Evolutionary conservation across 495 filamentous ascomycete species (phyloP), one percentile per base, ranked within the genome.

Genomic region (Aspergillus egyptiacus): DNA sequence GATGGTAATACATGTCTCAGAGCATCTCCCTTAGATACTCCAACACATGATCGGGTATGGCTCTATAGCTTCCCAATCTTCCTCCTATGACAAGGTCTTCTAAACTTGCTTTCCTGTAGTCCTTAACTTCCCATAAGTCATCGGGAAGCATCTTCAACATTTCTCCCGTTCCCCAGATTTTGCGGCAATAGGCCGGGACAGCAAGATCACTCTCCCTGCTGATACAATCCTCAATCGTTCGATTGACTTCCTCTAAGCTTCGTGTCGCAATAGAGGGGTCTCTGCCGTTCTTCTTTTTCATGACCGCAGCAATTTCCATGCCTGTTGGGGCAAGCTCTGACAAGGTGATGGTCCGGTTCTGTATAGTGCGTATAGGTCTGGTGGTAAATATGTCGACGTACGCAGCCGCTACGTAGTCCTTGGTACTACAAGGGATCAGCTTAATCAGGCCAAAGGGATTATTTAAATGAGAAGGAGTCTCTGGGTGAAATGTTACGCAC

Each of bases 141-240:
- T 35, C 13, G 18, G n/a, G 23, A 48, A 59, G 22, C 37, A 50
- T 36, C 20, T 37, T 32, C n/a, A 17, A 14, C 32, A 32, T n/a
- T 11, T 53, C 28, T 33, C 59, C 59, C 13, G 48, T 33, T 28
- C 48, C 56, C 60, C 56, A 59, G 1, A 57, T 31, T 19, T 50
- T 50, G 17, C 56, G 56, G 28, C 54, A 55, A 20, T 55, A 57
- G 11, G 17, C 43, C 11, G 51, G 28, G 6, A 57, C 6, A 7
- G 46, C 51, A 30, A 57, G 23, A 15, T 41, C 27, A 6, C 24
- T 20, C 56, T 55, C 9, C 28, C 4, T 31, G 9, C 4, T 5
- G 28, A 31, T 6, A 10, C 4, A 4, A 4, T 5, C 9, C 4
- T 31, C 28, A 13, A 31, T 31, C 9, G 28, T 10, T 4, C 9